Percentiles rank a stretch among this genome's conserved stretches.
Conservation (phyloP, 176 grass and related monocot species). For the Carex kokanica region DNA sequence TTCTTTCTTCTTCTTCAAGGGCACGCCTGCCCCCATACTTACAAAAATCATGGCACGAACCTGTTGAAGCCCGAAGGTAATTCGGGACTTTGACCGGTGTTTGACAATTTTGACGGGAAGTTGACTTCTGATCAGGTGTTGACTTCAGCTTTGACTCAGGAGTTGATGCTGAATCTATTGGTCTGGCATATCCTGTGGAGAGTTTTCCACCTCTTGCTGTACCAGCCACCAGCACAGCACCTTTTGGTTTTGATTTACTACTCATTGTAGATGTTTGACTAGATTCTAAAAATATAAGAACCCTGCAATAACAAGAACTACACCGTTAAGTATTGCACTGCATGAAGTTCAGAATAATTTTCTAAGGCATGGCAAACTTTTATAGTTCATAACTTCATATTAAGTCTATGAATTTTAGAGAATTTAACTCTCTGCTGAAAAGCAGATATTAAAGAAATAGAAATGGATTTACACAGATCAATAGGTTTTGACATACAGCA, state of each 20-base stretch:
- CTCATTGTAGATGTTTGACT: constrained; percentile 4
- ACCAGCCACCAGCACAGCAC: background rate
- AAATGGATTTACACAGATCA: background rate
- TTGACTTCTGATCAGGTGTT: background rate
- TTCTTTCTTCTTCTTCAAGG: constrained; percentile 49
- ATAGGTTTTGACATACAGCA: background rate
- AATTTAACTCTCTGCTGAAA: background rate
- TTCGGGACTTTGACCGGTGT: constrained; percentile 37
- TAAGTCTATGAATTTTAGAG: background rate
- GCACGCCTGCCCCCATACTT: constrained; percentile 62
- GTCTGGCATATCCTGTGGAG: constrained; percentile 38
- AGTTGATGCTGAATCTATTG: constrained; percentile 31
- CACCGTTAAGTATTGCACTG: background rate
- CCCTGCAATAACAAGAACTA: background rate
- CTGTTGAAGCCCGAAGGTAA: constrained; percentile 68
- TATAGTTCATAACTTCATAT: background rate
- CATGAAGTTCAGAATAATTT: background rate
- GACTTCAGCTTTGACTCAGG: constrained; percentile 34
- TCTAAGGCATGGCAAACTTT: background rate
- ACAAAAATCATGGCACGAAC: constrained; percentile 92
- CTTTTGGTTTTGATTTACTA: constrained; percentile 10
- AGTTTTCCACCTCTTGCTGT: background rate
- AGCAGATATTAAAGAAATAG: background rate
- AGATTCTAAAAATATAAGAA: background rate
- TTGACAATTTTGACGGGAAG: constrained; percentile 1